Conservation (phyloP, 345 rosid species). For the Cochlearia excelsa region DNA sequence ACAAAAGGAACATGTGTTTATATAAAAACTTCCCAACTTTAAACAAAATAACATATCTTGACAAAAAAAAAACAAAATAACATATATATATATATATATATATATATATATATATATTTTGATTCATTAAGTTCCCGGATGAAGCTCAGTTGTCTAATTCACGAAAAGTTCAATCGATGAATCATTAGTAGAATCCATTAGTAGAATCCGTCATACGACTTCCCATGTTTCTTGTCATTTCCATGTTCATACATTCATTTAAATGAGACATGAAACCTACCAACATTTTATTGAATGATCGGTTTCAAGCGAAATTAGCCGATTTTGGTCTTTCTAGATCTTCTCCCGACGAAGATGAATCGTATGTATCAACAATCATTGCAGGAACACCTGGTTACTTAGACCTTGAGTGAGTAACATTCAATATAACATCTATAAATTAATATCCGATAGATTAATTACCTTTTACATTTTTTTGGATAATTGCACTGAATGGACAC, state of each 20-base stretch:
- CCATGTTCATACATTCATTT: conserved; percentile 36
- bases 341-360: conserved; percentile 33
- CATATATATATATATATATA: too few relatives aligned
- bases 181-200: too few relatives aligned
- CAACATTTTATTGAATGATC: conserved; percentile 53
- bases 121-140: conserved; percentile 33
- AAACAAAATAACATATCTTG: background rate
- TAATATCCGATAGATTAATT: background rate
- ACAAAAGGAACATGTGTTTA: too few relatives aligned
- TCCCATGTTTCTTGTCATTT: conserved; percentile 30
- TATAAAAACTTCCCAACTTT: background rate
- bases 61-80: background rate
- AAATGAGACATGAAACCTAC: conserved; percentile 49
- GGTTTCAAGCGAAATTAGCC: conserved; percentile 51
- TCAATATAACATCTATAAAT: background rate
- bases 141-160: conserved; percentile 31
- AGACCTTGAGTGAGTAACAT: conserved; percentile 45
- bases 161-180: conserved; percentile 29
- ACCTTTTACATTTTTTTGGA: too few relatives aligned
- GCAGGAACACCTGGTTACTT: conserved; percentile 50
- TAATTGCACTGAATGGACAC: too few relatives aligned
- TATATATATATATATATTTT: background rate
- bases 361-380: conserved; percentile 39
- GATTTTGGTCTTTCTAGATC: conserved; percentile 60
- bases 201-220: conserved; percentile 32